These are phyloP conservation scores for Mytilinidion resinicola DNA, from an alignment of 495 filamentous ascomycete genomes.

Conservation along the genomic window DNA sequence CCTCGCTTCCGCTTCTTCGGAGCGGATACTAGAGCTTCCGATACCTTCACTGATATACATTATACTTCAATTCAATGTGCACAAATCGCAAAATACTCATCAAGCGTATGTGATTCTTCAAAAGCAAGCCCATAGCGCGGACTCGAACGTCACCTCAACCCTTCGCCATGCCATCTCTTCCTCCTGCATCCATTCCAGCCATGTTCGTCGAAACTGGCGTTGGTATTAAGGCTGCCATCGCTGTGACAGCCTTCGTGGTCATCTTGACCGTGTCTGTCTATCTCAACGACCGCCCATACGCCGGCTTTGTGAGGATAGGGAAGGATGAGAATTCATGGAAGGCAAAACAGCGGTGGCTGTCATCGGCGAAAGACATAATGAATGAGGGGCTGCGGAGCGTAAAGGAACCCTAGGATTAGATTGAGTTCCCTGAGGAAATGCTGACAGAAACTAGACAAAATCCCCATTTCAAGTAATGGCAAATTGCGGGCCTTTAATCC, in stretches of 20 bases:
- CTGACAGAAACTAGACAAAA: background rate
- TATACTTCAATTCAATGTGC: no score
- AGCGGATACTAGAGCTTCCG: no score
- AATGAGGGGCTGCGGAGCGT: background rate
- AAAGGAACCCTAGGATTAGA: background rate
- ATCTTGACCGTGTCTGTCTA: background rate
- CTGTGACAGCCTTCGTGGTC: background rate
- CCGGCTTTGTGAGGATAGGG: background rate
- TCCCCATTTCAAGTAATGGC: constrained; percentile 39
- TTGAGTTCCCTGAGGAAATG: no score
- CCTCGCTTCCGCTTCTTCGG: no score
- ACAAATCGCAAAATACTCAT: no score
- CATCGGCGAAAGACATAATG: background rate
- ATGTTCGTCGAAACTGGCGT: background rate
- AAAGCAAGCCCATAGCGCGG: no score
- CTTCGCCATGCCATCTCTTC: background rate
- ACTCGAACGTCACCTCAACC: no score
- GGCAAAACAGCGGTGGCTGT: background rate
- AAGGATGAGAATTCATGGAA: background rate
- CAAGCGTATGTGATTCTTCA: no score
- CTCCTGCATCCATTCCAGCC: background rate
- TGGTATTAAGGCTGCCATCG: background rate
- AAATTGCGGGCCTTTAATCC: constrained; percentile 33
- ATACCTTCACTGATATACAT: no score
- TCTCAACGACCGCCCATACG: background rate